Evolutionary conservation across 164 flowering plant genomes (phyloP).

Genomic region (Euptelea pleiosperma): DNA sequence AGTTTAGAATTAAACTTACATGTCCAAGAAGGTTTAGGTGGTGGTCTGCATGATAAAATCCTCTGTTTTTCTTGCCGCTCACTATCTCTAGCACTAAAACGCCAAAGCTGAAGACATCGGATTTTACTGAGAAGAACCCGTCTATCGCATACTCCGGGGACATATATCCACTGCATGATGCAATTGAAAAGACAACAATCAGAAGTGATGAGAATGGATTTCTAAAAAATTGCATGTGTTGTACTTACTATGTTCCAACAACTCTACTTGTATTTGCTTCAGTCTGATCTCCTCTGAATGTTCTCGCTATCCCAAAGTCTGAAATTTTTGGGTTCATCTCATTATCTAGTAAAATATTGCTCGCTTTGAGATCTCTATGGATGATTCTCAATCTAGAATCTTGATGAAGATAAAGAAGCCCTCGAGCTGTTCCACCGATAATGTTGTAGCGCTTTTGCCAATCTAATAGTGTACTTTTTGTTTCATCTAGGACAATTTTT

Average conservation of each 20-base stretch:
- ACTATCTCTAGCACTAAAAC: slow-evolving; percentile 24
- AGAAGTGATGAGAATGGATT: background rate
- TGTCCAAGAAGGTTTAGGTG: slow-evolving; percentile 14
- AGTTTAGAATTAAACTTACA: slow-evolving; percentile 16
- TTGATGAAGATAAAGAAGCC: slow-evolving; percentile 46
- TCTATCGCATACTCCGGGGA: slow-evolving; percentile 33
- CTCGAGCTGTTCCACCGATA: slow-evolving; percentile 37
- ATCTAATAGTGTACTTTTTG: slow-evolving; percentile 8
- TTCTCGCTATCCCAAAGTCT: slow-evolving; percentile 47
- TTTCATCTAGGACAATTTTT: slow-evolving; percentile 22
- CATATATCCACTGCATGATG: slow-evolving; percentile 22
- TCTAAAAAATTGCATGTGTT: too few species aligned
- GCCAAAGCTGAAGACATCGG: slow-evolving; percentile 29
- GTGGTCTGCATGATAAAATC: slow-evolving; percentile 11
- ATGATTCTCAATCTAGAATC: slow-evolving; percentile 38
- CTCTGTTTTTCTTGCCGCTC: slow-evolving; percentile 22
- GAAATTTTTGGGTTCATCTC: slow-evolving; percentile 47
- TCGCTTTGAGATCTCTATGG: slow-evolving; percentile 48
- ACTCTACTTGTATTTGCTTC: slow-evolving; percentile 25
- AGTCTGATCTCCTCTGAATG: slow-evolving; percentile 28
- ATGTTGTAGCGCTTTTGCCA: slow-evolving; percentile 36
- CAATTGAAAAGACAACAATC: background rate
- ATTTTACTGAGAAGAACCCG: slow-evolving; percentile 25
- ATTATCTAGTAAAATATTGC: slow-evolving; percentile 38
- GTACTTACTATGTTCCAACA: slow-evolving; percentile 46